A percentile compares a stretch with the other conserved stretches of the same genome.
Conservation (phyloP, 1,284 basidiomycete species). For the Cystobasidium sp. region DNA sequence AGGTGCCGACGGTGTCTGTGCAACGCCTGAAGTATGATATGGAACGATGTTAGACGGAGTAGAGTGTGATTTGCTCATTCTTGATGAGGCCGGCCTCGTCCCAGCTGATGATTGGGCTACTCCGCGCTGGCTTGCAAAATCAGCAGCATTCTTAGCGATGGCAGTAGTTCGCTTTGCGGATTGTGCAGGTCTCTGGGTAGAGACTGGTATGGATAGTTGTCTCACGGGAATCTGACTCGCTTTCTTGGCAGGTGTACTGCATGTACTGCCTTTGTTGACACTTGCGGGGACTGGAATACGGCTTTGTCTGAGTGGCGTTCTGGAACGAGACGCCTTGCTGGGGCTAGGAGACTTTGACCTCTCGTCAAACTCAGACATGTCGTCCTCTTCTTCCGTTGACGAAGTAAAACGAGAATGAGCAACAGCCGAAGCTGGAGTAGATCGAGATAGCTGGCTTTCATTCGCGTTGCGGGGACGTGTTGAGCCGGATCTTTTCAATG, state of each 20-base stretch:
- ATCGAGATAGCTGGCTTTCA: background rate
- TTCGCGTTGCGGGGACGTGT: background rate
- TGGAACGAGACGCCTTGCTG: background rate
- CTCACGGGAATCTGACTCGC: background rate
- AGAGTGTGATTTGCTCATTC: background rate
- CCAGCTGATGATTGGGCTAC: background rate
- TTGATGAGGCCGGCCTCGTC: background rate
- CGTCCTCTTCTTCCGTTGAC: background rate
- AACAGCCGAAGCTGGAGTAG: background rate
- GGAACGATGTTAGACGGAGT: background rate
- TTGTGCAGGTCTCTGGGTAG: background rate
- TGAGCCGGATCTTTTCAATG: background rate
- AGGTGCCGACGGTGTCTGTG: background rate
- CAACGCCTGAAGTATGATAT: background rate
- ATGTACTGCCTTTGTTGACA: background rate
- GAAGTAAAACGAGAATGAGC: background rate
- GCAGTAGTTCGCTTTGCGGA: background rate
- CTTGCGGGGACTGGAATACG: background rate
- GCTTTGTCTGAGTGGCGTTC: conserved; percentile 12
- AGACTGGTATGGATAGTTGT: background rate
- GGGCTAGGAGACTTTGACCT: background rate
- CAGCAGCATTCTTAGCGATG: conserved; percentile 5
- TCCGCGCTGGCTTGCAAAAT: conserved; percentile 2
- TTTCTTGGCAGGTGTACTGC: background rate
- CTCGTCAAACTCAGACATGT: background rate